Evolutionary conservation across 2,329 filamentous ascomycete species (phyloP), one percentile per base, ranked within the genome.

Genomic region (Cordyceps pruinosa): DNA sequence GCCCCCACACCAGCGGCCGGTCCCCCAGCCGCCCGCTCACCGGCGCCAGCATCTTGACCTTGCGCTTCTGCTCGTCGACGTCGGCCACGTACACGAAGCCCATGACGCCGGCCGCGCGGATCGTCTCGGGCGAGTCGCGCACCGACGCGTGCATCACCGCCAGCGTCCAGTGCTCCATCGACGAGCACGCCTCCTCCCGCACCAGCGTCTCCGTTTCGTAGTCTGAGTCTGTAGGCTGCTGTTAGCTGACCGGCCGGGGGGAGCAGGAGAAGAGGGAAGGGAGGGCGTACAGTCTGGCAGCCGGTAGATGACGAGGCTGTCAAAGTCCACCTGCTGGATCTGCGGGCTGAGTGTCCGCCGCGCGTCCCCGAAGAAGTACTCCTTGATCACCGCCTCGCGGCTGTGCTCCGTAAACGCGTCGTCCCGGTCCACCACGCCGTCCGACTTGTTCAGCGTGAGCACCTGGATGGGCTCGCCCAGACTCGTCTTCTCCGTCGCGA

Each of bases 41-140:
- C 1, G 94, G 94, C 19, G 89, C 86, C 58, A 99, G 75, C 21
- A 97, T 77, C 66, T 89, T 88, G 32, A 97, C 78, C 69, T 89
- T 88, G 63, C 85, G 85, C 70, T 88, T 88, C 64, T 88, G 86
- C 67, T 90, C 88, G 66, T 99, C 92, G 4, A 97, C 90, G 60
- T 96, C 90, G 1, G 90, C 87, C 17, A 97, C 88, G 66, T 96
- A 97, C 30, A 97, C 81, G 67, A 96, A 99, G 0, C 94, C 94
- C 81, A 95, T 88, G 30, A 97, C 86, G 57, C 87, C 88, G 8
- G 91, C 85, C 64, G 92, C 87, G 13, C 90, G 82, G 45, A 97
- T 85, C 1, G 83, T 81, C 48, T 89, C 85, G 7, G 87, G 81
- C 1, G 81, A 75, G 60, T 94, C 90, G 47, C 82, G 85, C 0